Evolutionary conservation across 148 eudicot species (phyloP).

Genomic region (Nepenthes gracilis): DNA sequence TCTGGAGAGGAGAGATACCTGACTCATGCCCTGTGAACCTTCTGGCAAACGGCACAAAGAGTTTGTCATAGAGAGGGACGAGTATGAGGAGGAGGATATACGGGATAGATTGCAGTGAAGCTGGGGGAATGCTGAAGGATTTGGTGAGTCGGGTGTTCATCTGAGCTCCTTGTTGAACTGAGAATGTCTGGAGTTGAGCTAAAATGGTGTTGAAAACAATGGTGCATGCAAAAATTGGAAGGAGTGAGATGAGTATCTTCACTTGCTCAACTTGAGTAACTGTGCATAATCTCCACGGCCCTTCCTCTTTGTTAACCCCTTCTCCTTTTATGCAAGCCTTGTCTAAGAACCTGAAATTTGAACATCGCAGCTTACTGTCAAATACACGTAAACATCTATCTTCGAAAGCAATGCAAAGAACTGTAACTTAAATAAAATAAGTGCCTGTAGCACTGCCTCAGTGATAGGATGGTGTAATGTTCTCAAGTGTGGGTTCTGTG

Average conservation of each 20-base stretch:
- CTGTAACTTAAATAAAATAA: no score
- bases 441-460: no score
- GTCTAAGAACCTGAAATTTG: slow-evolving; percentile 56
- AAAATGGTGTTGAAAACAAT: slow-evolving; percentile 83
- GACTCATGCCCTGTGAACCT: slow-evolving; percentile 50
- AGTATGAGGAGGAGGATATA: slow-evolving; percentile 70
- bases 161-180: slow-evolving; percentile 82
- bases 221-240: slow-evolving; percentile 85
- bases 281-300: slow-evolving; percentile 68
- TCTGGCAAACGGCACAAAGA: slow-evolving; percentile 61
- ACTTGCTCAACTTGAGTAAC: slow-evolving; percentile 78
- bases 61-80: slow-evolving; percentile 70
- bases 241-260: slow-evolving; percentile 56
- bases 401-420: no score
- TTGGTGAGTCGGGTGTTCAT: slow-evolving; percentile 58
- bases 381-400: not conserved
- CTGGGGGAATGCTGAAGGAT: slow-evolving; percentile 71
- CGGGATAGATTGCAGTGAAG: slow-evolving; percentile 91
- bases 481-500: no score
- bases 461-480: no score
- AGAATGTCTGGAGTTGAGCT: slow-evolving; percentile 94
- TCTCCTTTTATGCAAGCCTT: slow-evolving; percentile 60
- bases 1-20: slow-evolving; percentile 65
- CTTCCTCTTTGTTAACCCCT: slow-evolving; percentile 20
- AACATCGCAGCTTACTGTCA: not conserved